Percentiles rank a stretch among this genome's conserved stretches.
phyloP scores from a whole-genome alignment of 345 rosid species.

The Pseudoturritis turrita region DNA sequence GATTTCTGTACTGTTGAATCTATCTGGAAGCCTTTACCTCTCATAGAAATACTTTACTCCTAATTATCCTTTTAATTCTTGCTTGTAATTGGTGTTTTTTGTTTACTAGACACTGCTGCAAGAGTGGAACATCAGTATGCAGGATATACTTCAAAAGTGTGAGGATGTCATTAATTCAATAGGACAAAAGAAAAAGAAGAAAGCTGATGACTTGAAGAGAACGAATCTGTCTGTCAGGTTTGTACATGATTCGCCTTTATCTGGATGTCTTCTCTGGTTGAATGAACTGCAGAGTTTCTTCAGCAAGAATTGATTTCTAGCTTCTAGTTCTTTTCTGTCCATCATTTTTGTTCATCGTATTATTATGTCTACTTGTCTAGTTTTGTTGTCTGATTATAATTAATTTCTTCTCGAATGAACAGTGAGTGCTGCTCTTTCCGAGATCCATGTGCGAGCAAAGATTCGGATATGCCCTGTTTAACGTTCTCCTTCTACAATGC shows the following conservation, averaged over 20 bases:
- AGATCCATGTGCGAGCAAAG: conserved; percentile 39
- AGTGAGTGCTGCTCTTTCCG: conserved; percentile 69
- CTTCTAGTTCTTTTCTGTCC: conserved; percentile 5
- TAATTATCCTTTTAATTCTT: conserved; percentile 10
- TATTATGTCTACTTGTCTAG: background rate
- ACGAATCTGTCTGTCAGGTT: conserved; percentile 59
- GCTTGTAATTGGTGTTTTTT: conserved; percentile 24
- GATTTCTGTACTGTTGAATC: conserved; percentile 10
- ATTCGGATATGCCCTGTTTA: conserved; percentile 58
- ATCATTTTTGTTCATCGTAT: background rate
- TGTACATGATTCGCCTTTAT: conserved; percentile 24
- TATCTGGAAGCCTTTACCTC: conserved; percentile 6
- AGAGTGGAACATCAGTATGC: conserved; percentile 48
- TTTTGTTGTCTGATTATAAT: background rate
- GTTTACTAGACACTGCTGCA: conserved; percentile 47
- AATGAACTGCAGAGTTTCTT: background rate
- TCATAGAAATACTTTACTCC: background rate
- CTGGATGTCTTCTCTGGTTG: conserved; percentile 8
- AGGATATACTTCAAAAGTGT: conserved; percentile 61
- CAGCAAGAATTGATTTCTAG: background rate
- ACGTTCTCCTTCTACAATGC: conserved; percentile 52
- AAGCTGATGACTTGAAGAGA: conserved; percentile 41
- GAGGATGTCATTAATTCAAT: conserved; percentile 45
- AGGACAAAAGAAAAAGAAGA: conserved; percentile 67
- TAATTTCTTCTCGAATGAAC: conserved; percentile 30